Evolutionary conservation across 2,329 filamentous ascomycete species (phyloP), one percentile per base, ranked within the genome.

Genomic region (Colletotrichum costaricense): DNA sequence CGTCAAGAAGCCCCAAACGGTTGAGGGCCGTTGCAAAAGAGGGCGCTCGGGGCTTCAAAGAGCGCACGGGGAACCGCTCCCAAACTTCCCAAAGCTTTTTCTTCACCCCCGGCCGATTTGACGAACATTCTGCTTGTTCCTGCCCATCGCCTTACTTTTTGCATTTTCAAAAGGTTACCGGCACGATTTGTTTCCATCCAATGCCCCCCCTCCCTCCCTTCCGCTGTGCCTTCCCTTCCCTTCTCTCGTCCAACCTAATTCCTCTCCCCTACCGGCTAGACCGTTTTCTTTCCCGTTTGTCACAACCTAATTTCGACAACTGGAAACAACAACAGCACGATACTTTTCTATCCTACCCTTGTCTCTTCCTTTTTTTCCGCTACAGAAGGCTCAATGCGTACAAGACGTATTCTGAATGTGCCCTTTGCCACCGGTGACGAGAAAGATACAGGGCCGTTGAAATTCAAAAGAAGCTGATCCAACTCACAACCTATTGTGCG

Each of bases 231-330:
- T 67, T 67, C 11, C 30, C 5, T 54, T 52, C 12, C 33, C 52
- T n/a, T 46, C 24, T 19, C 33, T 16, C 52, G 54, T 64, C 49
- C 49, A 54, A 64, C 49, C 24, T 55, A 55, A 38, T 38, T 52
- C 35, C 38, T 22, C 3, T 28, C 14, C 54, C 14, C 30, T 49
- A n/a, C n/a, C 22, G 22, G 26, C 9, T 33, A 49, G 19, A 49
- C 19, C 16, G 8, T 26, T 24, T 30, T 26, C 19, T 14, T 38
- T 55, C 38, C 24, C 28, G 16, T 64, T 24, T 49, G 42, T 28
- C 7, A 38, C 22, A 54, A 64, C 49, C 62, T 55, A 55, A 64
- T 55, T 64, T 30, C 49, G 24, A 64, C 62, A 30, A 16, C 42
- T 49, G 59, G 42, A 49, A 49, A 49, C 59, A 30, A 62, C 59